Evolutionary conservation across 1,139 yeast species (phyloP).

Genomic region (Suhomyces wounanorum): DNA sequence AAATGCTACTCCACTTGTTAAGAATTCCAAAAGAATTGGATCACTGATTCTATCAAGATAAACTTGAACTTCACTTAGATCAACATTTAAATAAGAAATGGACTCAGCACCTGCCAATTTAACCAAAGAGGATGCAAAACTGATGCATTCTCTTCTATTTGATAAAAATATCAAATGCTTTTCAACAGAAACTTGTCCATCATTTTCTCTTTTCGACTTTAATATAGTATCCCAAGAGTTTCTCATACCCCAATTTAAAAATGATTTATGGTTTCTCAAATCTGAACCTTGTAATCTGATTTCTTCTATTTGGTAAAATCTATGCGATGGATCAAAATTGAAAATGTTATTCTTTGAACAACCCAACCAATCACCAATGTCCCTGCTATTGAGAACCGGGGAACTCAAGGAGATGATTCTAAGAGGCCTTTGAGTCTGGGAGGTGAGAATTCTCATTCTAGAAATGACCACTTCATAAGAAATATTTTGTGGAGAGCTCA

Average conservation of each 20-base stretch:
- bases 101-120: constrained; percentile 36
- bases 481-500: constrained; percentile 40
- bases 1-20: constrained; percentile 69
- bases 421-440: constrained; percentile 55
- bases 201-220: background rate
- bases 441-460: constrained; percentile 68
- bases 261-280: constrained; percentile 21
- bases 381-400: constrained; percentile 73
- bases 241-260: constrained; percentile 52
- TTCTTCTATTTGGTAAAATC: constrained; percentile 56
- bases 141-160: constrained; percentile 55
- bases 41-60: constrained; percentile 52
- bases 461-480: constrained; percentile 70
- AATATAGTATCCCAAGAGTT: constrained; percentile 16
- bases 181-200: background rate
- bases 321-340: constrained; percentile 68
- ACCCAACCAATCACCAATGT: constrained; percentile 87
- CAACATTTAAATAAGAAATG: constrained; percentile 25
- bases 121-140: constrained; percentile 49
- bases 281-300: constrained; percentile 51
- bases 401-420: constrained; percentile 70
- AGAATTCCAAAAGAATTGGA: constrained; percentile 39
- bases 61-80: constrained; percentile 41
- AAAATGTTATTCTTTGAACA: constrained; percentile 57
- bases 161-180: constrained; percentile 58